Base-by-base conservation (phyloP, 352 stramenopile species). In the Phytophthora brassicae region DNA sequence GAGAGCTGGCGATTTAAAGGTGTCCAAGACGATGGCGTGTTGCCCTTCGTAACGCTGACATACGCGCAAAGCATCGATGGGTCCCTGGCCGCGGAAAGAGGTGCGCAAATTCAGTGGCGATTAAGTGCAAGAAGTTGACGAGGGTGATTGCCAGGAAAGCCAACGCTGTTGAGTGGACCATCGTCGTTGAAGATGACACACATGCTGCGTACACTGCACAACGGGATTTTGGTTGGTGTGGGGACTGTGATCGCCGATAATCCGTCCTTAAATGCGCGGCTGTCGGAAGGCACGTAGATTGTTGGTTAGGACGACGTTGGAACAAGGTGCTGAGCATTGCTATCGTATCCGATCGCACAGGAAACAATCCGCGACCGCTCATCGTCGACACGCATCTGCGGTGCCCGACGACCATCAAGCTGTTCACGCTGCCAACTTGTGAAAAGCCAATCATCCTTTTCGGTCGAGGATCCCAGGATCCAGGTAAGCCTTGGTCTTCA, bases 11-110 rank as follows among this genome's bases (percentile, higher is more conserved):
- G 51, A 17, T 45, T 22, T 2, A 20, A 33, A 31, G 43, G 33
- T n/a, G 45, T 9, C 17, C n/a, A 56, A 11, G 23, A 51, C 0
- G 13, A 38, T 2, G 7, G 36, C 0, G 22, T 14, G 19, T 41
- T 72, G 39, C 80, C 84, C 3, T 81, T 86, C 24, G 59, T 96
- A 38, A 97, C 89, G 35, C 64, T 97, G 16, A 95, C 88, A 11
- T 97, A 96, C 53, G 89, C 89, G 36, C 89, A 97, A 56, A 97
- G 89, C 54, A 85, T 97, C 9, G 89, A 97, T 48, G 89, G 89
- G 1, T 95, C 79, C 4, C 84, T 97, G 31, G 56, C 88, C 2
- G 79, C 73, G 3, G 56, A 84, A 50, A 74, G 76, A 74, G 86
- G 86, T 89, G 45, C 7, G 54, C 26, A 7, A n/a, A 35, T 45